Evolutionary conservation across 495 filamentous ascomycete genomes (phyloP).

Genomic region (Aspergillus carlsbadensis): DNA sequence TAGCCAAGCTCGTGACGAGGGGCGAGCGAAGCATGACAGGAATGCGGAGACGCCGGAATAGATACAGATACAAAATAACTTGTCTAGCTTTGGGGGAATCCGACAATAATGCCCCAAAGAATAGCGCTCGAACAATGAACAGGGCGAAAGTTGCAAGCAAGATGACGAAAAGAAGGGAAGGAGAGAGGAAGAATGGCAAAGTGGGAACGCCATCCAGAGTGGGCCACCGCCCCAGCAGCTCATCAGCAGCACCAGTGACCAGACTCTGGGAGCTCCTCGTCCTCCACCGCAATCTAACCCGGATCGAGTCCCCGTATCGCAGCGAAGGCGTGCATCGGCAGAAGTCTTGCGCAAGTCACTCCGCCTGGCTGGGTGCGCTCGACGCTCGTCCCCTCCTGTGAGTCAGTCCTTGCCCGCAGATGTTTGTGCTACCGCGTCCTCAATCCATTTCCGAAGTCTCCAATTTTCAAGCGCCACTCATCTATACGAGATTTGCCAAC

Average conservation of each 20-base stretch:
- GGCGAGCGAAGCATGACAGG: slow-evolving; percentile 7
- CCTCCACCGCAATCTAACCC: background rate
- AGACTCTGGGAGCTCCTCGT: no score
- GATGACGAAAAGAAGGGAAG: slow-evolving; percentile 8
- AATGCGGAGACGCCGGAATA: background rate
- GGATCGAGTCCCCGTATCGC: background rate
- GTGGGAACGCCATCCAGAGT: background rate
- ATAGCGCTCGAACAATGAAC: slow-evolving; percentile 7
- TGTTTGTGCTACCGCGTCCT: no score
- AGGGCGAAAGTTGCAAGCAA: slow-evolving; percentile 5
- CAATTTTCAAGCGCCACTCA: no score
- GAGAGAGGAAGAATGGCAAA: no score
- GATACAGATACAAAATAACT: background rate
- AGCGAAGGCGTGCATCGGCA: no score
- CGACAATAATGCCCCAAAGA: slow-evolving; percentile 7
- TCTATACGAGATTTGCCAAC: no score
- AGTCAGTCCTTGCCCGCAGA: no score
- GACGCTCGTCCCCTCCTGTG: background rate
- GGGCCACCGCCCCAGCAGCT: background rate
- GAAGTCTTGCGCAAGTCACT: no score
- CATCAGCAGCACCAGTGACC: no score
- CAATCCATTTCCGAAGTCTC: no score
- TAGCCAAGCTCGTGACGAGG: slow-evolving; percentile 5
- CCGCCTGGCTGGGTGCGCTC: no score
- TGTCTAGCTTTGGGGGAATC: background rate